These are phyloP conservation scores for Xylariaceae sp. DNA, from an alignment of 2,329 filamentous ascomycete species.

Conservation along the genomic window DNA sequence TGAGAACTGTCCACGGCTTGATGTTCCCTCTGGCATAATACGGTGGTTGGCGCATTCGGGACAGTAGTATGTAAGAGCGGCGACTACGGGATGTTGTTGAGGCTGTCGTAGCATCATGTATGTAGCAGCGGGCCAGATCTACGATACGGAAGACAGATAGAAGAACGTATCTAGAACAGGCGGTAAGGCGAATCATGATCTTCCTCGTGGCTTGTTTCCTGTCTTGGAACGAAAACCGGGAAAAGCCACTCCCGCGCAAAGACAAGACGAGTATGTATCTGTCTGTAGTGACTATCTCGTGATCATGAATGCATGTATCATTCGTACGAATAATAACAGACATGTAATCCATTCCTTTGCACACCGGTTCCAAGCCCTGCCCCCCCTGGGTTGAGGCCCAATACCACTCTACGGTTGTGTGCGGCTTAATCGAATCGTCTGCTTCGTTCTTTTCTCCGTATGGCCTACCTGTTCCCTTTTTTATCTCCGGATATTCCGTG, in stretches of 20 bases:
- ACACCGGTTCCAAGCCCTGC: constrained; percentile 1
- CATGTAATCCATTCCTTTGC: neutral
- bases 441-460: too few species aligned
- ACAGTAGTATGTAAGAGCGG: too few species aligned
- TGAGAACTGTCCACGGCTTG: neutral
- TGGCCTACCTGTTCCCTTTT: too few species aligned
- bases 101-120: neutral
- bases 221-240: neutral
- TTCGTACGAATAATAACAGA: constrained; percentile 1
- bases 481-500: too few species aligned
- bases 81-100: neutral
- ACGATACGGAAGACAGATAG: neutral
- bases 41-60: neutral
- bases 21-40: neutral
- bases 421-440: too few species aligned
- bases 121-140: neutral
- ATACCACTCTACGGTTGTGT: neutral
- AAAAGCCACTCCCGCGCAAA: neutral
- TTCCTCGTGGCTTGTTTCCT: neutral
- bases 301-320: constrained; percentile 9
- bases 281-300: neutral
- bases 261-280: neutral
- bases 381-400: neutral
- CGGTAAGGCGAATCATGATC: neutral
- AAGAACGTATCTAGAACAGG: neutral